Evolutionary conservation across 805 yeast species (phyloP).

Genomic region (Barnettozyma californica): DNA sequence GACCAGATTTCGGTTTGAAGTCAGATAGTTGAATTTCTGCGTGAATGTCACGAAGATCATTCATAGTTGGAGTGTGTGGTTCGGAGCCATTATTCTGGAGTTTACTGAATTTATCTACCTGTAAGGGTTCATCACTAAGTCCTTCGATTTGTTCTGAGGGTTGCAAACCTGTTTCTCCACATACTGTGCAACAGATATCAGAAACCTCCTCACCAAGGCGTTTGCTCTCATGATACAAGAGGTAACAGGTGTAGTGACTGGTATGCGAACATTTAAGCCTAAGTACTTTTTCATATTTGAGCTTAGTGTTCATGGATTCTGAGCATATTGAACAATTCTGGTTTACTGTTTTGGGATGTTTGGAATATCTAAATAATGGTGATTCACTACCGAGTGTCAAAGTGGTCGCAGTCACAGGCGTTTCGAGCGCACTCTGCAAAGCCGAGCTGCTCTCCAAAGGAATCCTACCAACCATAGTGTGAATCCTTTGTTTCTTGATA

Average conservation of each 20-base stretch:
- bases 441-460: not conserved
- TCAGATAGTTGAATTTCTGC: constrained; percentile 15
- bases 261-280: constrained; percentile 39
- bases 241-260: constrained; percentile 40
- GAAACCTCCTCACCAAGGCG: constrained; percentile 1
- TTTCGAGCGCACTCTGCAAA: constrained; percentile 1
- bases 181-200: constrained; percentile 2
- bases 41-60: not conserved
- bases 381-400: constrained; percentile 2
- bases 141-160: constrained; percentile 5
- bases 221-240: constrained; percentile 16
- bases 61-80: not conserved
- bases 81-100: not conserved
- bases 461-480: not conserved
- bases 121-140: too few species aligned
- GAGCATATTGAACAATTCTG: constrained; percentile 39
- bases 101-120: not conserved
- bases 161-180: constrained; percentile 5
- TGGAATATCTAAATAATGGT: constrained; percentile 6
- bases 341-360: constrained; percentile 18
- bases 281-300: constrained; percentile 38
- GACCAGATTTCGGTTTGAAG: constrained; percentile 11
- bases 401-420: not conserved
- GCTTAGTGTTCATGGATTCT: constrained; percentile 34
- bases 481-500: constrained; percentile 4